phyloP scores from a whole-genome alignment of 1,284 basidiomycete species.

The Meira nashicola region DNA sequence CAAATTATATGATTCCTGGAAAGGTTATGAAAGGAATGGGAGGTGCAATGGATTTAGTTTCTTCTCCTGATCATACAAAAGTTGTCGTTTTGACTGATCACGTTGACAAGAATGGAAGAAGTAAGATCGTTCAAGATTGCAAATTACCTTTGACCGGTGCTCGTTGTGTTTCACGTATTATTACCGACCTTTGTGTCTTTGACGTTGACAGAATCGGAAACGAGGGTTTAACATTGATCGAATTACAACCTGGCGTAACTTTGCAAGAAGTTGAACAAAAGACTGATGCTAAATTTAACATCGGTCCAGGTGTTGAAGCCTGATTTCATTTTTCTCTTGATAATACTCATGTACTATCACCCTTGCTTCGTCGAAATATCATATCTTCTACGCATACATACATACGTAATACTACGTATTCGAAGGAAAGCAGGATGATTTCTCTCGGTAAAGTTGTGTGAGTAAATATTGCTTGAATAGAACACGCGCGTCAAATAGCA shows the following conservation, averaged over 20 bases:
- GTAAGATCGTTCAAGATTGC: slow-evolving; percentile 80
- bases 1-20: slow-evolving; percentile 96
- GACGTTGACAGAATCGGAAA: slow-evolving; percentile 72
- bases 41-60: slow-evolving; percentile 64
- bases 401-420: too few species aligned
- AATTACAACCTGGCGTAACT: slow-evolving; percentile 56
- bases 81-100: slow-evolving; percentile 81
- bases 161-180: slow-evolving; percentile 76
- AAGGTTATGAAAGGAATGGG: slow-evolving; percentile 59
- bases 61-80: slow-evolving; percentile 31
- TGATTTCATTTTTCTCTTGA: too few species aligned
- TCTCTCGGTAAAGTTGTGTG: too few species aligned
- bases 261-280: slow-evolving; percentile 78
- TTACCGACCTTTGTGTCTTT: slow-evolving; percentile 85
- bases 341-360: too few species aligned
- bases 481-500: background rate
- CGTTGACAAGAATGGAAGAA: slow-evolving; percentile 77
- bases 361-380: too few species aligned
- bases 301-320: slow-evolving; percentile 34
- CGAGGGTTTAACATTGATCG: slow-evolving; percentile 66
- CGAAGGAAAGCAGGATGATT: too few species aligned
- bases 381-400: too few species aligned
- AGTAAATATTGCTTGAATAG: background rate
- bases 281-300: slow-evolving; percentile 71
- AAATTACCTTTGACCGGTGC: slow-evolving; percentile 81